These are phyloP conservation scores for Trichomonas gallinae DNA, from an alignment of 208 protist genomes.

Conservation along the genomic window DNA sequence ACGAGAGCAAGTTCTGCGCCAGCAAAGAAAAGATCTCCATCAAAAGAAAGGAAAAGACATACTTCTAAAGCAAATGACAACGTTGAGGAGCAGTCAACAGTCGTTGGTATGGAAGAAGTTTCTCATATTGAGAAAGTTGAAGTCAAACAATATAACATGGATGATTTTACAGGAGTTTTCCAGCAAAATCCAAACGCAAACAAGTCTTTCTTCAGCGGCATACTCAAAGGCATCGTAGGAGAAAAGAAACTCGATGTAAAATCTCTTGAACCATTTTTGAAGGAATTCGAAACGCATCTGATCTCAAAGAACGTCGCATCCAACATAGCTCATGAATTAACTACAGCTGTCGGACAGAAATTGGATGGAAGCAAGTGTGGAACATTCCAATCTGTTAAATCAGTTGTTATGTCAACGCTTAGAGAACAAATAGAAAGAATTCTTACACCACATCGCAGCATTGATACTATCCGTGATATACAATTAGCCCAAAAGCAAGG, in stretches of 20 bases:
- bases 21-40: neutral
- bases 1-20: neutral
- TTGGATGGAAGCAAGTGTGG: neutral
- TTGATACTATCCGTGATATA: constrained; percentile 42
- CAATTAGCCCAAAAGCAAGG: constrained; percentile 29
- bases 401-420: neutral
- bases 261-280: neutral
- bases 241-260: neutral
- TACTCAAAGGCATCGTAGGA: neutral
- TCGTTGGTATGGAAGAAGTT: neutral
- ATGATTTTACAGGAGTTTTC: neutral
- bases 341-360: neutral
- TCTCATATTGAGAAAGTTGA: neutral
- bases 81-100: too few relatives aligned
- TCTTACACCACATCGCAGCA: neutral
- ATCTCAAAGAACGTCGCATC: neutral
- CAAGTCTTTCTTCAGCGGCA: neutral
- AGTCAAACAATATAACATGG: neutral
- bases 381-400: neutral
- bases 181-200: neutral
- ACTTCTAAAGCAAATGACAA: too few relatives aligned
- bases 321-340: neutral
- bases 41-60: neutral
- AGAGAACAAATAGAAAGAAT: constrained; percentile 32
- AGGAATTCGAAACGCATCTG: neutral